Evolutionary conservation across 179 eudicot genomes (phyloP), one percentile per base, ranked within the genome.

Genomic region (Gypsophila paniculata): DNA sequence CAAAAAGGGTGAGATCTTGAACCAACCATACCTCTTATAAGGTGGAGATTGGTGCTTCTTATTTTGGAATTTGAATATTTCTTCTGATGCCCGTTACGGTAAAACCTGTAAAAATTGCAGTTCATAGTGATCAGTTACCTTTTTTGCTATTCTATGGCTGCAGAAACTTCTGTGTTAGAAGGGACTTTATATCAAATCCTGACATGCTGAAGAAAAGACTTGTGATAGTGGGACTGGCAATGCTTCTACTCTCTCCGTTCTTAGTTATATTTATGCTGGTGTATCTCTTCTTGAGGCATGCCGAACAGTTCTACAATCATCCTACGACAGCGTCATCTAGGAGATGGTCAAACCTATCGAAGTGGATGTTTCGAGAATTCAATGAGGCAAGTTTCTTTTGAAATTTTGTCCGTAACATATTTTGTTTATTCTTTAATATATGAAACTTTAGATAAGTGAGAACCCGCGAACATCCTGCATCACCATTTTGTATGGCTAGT

Each of bases 301-400:
- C 97, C 68, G 99, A 94, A 73, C 93, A 92, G 58, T 92, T 92
- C 80, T 94, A 94, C 73, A 92, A 94, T 71, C 96, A 94, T 78
- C 99, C 99, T 8, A 88, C 91, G 52, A 87, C 90, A 21, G 99
- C 91, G 74, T 92, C 97, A 52, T 92, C 97, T 64, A 86, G 97
- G 71, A 88, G 96, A 82, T 94, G 99, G 99, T 94, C 97, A 68
- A 94, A 92, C 79, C 87, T 94, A 58, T 88, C 99, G 21, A 88
- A 80, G 82, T 94, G 99, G 99, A 84, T 88, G 79, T 92, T 90
- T 77, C 82, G 99, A 74, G 99, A 94, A 81, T 92, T 85, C 79
- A 94, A 91, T 17, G 99, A 94, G 99, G 99, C 86, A 86, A 76
- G 60, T 78, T 32, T 61, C 32, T 75, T 52, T 46, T 22, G 62